These are phyloP conservation scores for Pythium insidiosum DNA, from an alignment of 352 stramenopile genomes.

Conservation along the genomic window DNA sequence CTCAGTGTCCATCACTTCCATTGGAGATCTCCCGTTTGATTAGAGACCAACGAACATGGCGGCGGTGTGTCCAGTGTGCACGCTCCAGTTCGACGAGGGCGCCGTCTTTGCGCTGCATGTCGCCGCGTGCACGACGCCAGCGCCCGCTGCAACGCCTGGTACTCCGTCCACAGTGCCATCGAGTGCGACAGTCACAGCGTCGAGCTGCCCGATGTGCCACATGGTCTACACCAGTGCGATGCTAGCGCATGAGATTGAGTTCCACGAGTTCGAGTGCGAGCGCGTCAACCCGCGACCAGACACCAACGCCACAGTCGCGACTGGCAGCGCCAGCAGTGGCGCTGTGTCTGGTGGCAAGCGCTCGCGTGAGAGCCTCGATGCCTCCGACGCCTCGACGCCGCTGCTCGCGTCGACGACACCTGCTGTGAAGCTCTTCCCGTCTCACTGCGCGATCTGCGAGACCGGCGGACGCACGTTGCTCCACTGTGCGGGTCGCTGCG, in stretches of 20 bases:
- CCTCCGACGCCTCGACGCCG: neutral
- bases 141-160: constrained; percentile 3
- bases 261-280: constrained; percentile 75
- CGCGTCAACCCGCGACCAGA: constrained; percentile 23
- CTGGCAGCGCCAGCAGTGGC: neutral
- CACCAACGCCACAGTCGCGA: neutral
- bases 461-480: constrained; percentile 38
- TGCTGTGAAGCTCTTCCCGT: constrained; percentile 37
- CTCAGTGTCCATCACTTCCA: too few species aligned
- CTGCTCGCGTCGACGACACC: neutral
- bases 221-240: constrained; percentile 46
- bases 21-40: too few species aligned
- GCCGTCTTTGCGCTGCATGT: constrained; percentile 49
- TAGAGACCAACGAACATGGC: too few species aligned
- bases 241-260: constrained; percentile 46
- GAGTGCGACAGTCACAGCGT: constrained; percentile 2
- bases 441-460: constrained; percentile 51
- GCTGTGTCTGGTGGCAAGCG: constrained; percentile 19
- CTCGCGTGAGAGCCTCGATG: constrained; percentile 12
- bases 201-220: constrained; percentile 48
- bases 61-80: constrained; percentile 43
- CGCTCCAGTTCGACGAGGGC: constrained; percentile 22
- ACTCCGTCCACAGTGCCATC: constrained; percentile 6
- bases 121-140: constrained; percentile 23
- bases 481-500: constrained; percentile 45